Conservation (phyloP, 2,329 filamentous ascomycete genomes). For the Incumbomyces lentus region DNA sequence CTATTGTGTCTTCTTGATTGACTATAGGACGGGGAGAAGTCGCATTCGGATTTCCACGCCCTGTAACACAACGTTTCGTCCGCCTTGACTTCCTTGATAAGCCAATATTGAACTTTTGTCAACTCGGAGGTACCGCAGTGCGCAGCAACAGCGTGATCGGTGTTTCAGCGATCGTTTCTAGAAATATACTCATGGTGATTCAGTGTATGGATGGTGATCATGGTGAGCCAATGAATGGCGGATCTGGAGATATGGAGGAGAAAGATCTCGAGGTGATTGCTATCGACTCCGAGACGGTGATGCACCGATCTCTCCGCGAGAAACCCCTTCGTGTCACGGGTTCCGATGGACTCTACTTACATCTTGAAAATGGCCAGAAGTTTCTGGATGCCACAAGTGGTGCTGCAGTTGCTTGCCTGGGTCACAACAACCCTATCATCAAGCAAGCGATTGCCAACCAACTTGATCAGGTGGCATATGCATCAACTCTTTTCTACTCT, state of each 20-base stretch:
- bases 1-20: too few relatives aligned
- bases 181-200: too few relatives aligned
- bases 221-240: too few relatives aligned
- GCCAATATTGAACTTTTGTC: too few relatives aligned
- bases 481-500: conserved; percentile 49
- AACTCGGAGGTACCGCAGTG: too few relatives aligned
- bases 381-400: conserved; percentile 66
- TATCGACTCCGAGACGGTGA: conserved; percentile 21
- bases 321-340: conserved; percentile 38
- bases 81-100: too few relatives aligned
- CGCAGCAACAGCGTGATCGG: too few relatives aligned
- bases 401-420: conserved; percentile 59
- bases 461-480: conserved; percentile 49
- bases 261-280: background rate
- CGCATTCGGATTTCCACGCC: too few relatives aligned
- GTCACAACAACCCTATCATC: conserved; percentile 54
- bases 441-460: conserved; percentile 50
- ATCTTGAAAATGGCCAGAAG: conserved; percentile 43
- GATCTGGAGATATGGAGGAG: background rate
- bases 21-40: too few relatives aligned
- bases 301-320: conserved; percentile 43
- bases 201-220: too few relatives aligned
- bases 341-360: conserved; percentile 43
- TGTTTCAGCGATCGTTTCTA: too few relatives aligned
- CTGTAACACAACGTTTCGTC: too few relatives aligned